Evolutionary conservation across 495 filamentous ascomycete genomes (phyloP).

Genomic region (Penicillium angulare): DNA sequence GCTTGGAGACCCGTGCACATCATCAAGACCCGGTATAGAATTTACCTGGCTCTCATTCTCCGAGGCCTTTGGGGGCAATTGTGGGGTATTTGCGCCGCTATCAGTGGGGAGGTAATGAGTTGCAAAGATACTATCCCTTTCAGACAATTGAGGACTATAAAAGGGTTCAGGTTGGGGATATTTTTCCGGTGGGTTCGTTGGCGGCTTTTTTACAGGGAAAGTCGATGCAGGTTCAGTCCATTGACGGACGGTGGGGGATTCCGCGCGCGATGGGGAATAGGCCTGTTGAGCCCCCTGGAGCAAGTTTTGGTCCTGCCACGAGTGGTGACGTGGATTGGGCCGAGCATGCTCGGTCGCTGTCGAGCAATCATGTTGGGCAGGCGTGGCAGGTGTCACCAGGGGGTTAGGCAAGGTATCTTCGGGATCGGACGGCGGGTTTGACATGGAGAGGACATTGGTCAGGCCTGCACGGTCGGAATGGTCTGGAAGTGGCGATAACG

Average conservation of each 20-base stretch:
- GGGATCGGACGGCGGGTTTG: slow-evolving; percentile 50
- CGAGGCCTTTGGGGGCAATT: slow-evolving; percentile 39
- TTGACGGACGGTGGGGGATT: slow-evolving; percentile 40
- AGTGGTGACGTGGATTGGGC: slow-evolving; percentile 44
- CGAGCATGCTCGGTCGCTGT: slow-evolving; percentile 30
- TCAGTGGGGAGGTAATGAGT: slow-evolving; percentile 56
- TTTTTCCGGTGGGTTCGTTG: slow-evolving; percentile 29
- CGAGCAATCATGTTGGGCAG: slow-evolving; percentile 49
- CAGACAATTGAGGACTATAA: slow-evolving; percentile 53
- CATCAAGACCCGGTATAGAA: slow-evolving; percentile 30
- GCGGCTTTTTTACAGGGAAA: slow-evolving; percentile 39
- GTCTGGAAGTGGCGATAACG: slow-evolving; percentile 25
- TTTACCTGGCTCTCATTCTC: slow-evolving; percentile 32
- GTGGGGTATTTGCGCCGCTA: slow-evolving; percentile 48
- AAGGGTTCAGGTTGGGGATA: slow-evolving; percentile 25
- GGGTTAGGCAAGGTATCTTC: slow-evolving; percentile 46
- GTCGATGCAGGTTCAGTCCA: slow-evolving; percentile 32
- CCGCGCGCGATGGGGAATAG: slow-evolving; percentile 40
- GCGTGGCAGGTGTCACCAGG: slow-evolving; percentile 51
- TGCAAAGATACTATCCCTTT: slow-evolving; percentile 64
- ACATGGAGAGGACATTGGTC: slow-evolving; percentile 59
- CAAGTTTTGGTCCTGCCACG: slow-evolving; percentile 32
- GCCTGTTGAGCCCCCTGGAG: slow-evolving; percentile 32
- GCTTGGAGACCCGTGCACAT: slow-evolving; percentile 35
- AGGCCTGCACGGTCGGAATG: slow-evolving; percentile 33